These are phyloP conservation scores for Aureobasidium zeae DNA, from an alignment of 2,329 filamentous ascomycete species.

Conservation along the genomic window DNA sequence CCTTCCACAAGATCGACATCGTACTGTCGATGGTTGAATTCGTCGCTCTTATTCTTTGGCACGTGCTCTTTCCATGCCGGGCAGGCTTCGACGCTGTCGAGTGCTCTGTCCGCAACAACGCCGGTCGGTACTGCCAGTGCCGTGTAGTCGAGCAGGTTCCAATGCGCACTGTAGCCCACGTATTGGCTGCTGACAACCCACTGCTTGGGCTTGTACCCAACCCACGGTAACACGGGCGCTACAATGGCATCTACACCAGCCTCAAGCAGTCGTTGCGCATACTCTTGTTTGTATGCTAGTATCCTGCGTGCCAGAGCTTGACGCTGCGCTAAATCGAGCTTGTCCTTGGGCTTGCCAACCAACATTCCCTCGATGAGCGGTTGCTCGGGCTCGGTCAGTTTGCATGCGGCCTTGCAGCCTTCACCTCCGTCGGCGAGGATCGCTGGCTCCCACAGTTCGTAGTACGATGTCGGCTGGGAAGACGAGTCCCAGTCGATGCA, in stretches of 20 bases:
- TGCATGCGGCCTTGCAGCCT: slow-evolving; percentile 3
- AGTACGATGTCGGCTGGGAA: slow-evolving; percentile 5
- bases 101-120: not conserved
- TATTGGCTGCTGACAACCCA: slow-evolving; percentile 43
- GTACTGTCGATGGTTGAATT: slow-evolving; percentile 2
- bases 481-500: slow-evolving; percentile 7
- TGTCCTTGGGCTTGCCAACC: slow-evolving; percentile 40
- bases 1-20: slow-evolving; percentile 8
- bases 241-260: slow-evolving; percentile 54
- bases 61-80: not conserved
- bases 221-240: slow-evolving; percentile 48
- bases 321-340: slow-evolving; percentile 35
- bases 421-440: slow-evolving; percentile 9
- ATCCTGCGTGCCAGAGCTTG: slow-evolving; percentile 30
- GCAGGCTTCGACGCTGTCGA: slow-evolving; percentile 1
- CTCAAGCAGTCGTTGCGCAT: slow-evolving; percentile 19
- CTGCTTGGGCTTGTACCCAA: slow-evolving; percentile 36
- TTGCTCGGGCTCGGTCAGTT: slow-evolving; percentile 1
- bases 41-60: slow-evolving; percentile 8
- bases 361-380: slow-evolving; percentile 11
- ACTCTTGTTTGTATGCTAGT: slow-evolving; percentile 3
- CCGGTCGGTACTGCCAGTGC: slow-evolving; percentile 28
- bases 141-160: slow-evolving; percentile 39
- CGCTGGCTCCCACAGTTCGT: slow-evolving; percentile 5
- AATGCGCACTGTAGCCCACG: slow-evolving; percentile 54